phyloP scores from a whole-genome alignment of 805 yeast genomes.

The Cyberlindnera galapagoensis region DNA sequence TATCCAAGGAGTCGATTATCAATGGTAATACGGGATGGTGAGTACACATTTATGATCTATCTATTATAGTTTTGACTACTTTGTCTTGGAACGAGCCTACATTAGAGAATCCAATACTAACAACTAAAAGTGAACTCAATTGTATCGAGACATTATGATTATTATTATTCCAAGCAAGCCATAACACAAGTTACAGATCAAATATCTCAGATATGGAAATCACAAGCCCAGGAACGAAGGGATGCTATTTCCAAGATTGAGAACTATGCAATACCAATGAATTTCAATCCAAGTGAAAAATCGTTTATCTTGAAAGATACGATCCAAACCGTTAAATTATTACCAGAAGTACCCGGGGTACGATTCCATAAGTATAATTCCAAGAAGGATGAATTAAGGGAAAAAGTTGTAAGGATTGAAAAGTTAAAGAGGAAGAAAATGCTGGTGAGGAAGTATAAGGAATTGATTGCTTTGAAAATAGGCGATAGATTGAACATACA shows the following conservation, averaged over 20 bases:
- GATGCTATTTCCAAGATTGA: conserved; percentile 4
- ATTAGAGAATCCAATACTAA: conserved; percentile 2
- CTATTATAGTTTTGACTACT: too few relatives aligned
- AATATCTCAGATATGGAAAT: conserved; percentile 11
- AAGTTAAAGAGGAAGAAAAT: conserved; percentile 6
- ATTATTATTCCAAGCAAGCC: conserved; percentile 19
- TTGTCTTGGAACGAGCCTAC: too few relatives aligned
- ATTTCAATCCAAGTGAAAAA: conserved; percentile 13
- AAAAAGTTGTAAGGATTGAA: conserved; percentile 7
- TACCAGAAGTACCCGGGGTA: conserved; percentile 14
- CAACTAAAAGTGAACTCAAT: conserved; percentile 12
- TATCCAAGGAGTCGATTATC: too few relatives aligned
- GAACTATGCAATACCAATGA: conserved; percentile 11
- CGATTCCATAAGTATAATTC: conserved; percentile 9
- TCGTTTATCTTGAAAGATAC: conserved; percentile 15
- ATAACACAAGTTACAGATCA: conserved; percentile 18
- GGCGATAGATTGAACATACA: conserved; percentile 15
- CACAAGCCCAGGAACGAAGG: conserved; percentile 4
- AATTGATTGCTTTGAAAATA: conserved; percentile 12
- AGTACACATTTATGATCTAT: too few relatives aligned
- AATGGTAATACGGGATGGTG: too few relatives aligned
- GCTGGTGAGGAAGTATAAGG: conserved; percentile 5
- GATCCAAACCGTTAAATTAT: conserved; percentile 11
- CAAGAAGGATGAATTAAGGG: conserved; percentile 5
- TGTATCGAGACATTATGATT: conserved; percentile 6